Conservation (phyloP, 257 asterid genomes). For the Solanum appendiculatum region DNA sequence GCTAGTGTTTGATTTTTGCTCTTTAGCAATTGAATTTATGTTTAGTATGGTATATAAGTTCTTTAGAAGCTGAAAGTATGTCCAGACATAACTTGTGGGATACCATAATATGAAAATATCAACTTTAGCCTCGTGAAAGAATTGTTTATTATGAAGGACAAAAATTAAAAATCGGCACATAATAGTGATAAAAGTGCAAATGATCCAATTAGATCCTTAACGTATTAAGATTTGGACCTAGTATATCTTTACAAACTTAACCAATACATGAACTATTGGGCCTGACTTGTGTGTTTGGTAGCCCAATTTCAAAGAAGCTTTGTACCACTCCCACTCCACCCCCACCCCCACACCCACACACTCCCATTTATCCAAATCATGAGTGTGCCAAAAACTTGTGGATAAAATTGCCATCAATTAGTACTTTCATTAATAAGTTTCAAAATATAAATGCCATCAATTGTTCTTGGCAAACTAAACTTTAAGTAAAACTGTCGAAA, state of each 20-base stretch:
- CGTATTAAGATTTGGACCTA: background rate
- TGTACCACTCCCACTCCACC: background rate
- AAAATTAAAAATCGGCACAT: background rate
- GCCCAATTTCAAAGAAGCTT: background rate
- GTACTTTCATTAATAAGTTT: background rate
- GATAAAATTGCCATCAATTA: background rate
- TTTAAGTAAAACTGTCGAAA: no score
- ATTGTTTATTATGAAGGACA: background rate
- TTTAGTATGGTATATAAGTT: rapidly evolving
- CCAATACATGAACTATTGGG: background rate
- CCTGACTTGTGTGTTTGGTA: background rate
- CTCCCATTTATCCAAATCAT: background rate
- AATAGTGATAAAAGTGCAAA: no score
- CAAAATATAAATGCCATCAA: background rate
- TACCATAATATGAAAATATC: background rate
- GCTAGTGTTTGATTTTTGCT: rapidly evolving
- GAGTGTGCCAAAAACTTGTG: background rate
- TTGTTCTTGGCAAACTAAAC: background rate
- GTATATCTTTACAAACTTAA: background rate
- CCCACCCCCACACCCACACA: no score
- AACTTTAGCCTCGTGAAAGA: background rate
- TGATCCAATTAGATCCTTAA: no score
- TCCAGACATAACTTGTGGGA: background rate
- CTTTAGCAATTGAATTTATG: background rate
- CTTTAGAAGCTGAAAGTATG: background rate